phyloP scores from a whole-genome alignment of 176 grass and related monocot species.

The Carex kokanica region DNA sequence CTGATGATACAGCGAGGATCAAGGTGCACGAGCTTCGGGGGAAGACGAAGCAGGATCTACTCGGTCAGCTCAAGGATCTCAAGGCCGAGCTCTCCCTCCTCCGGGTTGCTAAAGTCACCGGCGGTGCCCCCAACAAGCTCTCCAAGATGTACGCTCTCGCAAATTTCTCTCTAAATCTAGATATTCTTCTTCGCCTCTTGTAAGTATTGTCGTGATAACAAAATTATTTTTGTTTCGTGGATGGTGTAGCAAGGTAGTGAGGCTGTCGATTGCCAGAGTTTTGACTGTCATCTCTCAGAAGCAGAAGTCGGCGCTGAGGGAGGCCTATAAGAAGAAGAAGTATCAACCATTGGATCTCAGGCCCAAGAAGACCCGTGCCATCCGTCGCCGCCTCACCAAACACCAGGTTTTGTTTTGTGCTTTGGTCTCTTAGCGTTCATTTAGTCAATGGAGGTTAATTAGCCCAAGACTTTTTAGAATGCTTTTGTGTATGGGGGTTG shows the following conservation, averaged over 20 bases:
- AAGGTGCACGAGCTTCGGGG: constrained; percentile 81
- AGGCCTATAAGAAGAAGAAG: constrained; percentile 86
- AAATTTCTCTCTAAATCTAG: neutral
- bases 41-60: constrained; percentile 64
- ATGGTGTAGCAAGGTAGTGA: constrained; percentile 66
- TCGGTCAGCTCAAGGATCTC: constrained; percentile 67
- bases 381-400: constrained; percentile 74
- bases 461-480: neutral
- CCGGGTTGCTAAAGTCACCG: constrained; percentile 89
- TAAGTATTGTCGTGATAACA: neutral
- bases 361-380: constrained; percentile 85
- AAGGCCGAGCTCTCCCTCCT: constrained; percentile 88
- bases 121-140: constrained; percentile 89
- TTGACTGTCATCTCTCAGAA: constrained; percentile 78
- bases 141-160: constrained; percentile 57
- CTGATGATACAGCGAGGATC: constrained; percentile 46
- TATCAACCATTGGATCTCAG: constrained; percentile 58
- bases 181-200: neutral
- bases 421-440: neutral
- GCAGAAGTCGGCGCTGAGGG: constrained; percentile 63
- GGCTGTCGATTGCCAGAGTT: constrained; percentile 68
- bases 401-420: constrained; percentile 38
- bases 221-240: neutral
- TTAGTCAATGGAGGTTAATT: neutral
- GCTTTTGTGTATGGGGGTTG: neutral